Percentiles rank a stretch among this genome's conserved stretches.
Evolutionary conservation across 192 early-diverging fungal genomes (phyloP).

Genomic region (Tieghemiomyces parasiticus): DNA sequence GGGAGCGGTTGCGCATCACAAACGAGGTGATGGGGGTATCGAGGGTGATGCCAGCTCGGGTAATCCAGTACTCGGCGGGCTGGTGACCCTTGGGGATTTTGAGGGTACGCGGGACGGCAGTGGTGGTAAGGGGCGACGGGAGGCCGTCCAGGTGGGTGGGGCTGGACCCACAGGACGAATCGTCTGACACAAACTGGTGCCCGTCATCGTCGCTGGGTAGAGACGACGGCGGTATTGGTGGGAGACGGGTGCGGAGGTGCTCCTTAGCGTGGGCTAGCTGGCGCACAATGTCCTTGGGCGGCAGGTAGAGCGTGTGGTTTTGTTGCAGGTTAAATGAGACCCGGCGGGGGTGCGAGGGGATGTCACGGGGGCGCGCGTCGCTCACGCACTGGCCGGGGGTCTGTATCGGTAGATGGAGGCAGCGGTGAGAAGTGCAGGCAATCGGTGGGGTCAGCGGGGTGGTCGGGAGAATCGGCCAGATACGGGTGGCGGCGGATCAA

Average conservation of each 20-base stretch:
- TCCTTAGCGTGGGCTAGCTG: conserved; percentile 1
- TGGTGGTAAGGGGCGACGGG: not conserved
- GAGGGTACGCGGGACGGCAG: not conserved
- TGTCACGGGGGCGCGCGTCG: no score
- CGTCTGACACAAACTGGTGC: not conserved
- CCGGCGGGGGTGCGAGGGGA: no score
- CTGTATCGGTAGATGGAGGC: no score
- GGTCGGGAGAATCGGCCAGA: no score
- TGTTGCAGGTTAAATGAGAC: conserved; percentile 6
- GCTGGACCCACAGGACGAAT: not conserved
- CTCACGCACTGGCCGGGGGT: no score
- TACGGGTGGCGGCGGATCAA: no score
- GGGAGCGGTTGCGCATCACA: not conserved
- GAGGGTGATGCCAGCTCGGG: not conserved
- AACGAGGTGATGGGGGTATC: conserved; percentile 6
- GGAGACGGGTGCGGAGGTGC: not conserved
- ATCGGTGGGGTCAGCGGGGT: no score
- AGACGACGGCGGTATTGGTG: not conserved
- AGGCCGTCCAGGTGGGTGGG: not conserved
- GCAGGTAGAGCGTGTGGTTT: not conserved
- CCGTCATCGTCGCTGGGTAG: not conserved
- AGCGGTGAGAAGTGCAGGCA: no score
- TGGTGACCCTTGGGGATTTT: not conserved
- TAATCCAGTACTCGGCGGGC: conserved; percentile 7
- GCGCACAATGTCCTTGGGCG: not conserved